These are phyloP conservation scores for Hansenula sp. DNA, from an alignment of 1,139 yeast genomes.

Conservation along the genomic window DNA sequence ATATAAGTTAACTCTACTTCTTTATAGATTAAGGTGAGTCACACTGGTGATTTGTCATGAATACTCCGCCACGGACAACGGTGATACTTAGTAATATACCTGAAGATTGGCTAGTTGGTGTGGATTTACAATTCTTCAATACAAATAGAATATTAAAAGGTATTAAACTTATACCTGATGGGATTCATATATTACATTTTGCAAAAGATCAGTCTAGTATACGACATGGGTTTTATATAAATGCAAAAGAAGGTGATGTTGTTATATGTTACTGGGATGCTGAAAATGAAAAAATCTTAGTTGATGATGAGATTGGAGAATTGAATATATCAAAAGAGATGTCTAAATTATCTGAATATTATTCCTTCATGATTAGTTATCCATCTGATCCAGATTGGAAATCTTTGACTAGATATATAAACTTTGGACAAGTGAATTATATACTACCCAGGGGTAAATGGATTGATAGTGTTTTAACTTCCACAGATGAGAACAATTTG, in stretches of 20 bases:
- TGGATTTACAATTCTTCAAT: slow-evolving; percentile 34
- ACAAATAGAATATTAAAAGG: slow-evolving; percentile 30
- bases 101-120: slow-evolving; percentile 30
- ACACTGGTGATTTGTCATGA: slow-evolving; percentile 14
- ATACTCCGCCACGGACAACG: slow-evolving; percentile 26
- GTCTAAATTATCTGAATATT: slow-evolving; percentile 22
- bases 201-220: slow-evolving; percentile 24
- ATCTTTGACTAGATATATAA: slow-evolving; percentile 19
- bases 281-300: slow-evolving; percentile 22
- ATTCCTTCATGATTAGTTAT: slow-evolving; percentile 28
- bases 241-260: slow-evolving; percentile 20
- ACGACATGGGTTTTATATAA: slow-evolving; percentile 27
- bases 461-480: slow-evolving; percentile 34
- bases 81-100: slow-evolving; percentile 26
- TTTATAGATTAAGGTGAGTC: no score
- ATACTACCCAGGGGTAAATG: slow-evolving; percentile 21
- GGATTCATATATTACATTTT: slow-evolving; percentile 36
- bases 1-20: no score
- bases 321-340: slow-evolving; percentile 25
- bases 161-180: slow-evolving; percentile 31
- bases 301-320: slow-evolving; percentile 26
- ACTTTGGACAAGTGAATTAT: slow-evolving; percentile 11
- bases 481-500: slow-evolving; percentile 34
- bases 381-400: slow-evolving; percentile 26
- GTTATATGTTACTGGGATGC: slow-evolving; percentile 25